phyloP scores from a whole-genome alignment of 129 eudicot genomes.

The Lonicera japonica region DNA sequence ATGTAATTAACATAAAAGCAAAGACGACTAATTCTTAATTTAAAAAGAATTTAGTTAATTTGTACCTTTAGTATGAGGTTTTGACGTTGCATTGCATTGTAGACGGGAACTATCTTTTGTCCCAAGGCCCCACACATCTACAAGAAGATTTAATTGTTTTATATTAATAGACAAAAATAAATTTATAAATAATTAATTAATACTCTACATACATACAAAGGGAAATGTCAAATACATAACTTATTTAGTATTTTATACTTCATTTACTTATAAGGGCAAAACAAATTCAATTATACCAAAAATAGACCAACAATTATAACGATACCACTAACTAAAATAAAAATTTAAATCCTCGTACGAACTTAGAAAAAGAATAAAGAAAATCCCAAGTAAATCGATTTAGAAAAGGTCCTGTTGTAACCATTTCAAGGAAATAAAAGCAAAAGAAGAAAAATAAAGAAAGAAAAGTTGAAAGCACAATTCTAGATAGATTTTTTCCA shows the following conservation, averaged over 20 bases:
- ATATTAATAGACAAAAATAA: background rate
- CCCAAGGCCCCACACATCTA: slow-evolving; percentile 13
- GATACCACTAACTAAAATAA: background rate
- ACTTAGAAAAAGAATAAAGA: too few species aligned
- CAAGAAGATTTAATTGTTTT: background rate
- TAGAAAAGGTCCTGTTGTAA: too few species aligned
- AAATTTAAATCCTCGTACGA: too few species aligned
- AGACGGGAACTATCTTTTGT: slow-evolving; percentile 13
- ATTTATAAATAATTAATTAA: background rate
- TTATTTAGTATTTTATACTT: background rate
- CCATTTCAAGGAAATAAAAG: too few species aligned
- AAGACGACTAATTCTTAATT: background rate
- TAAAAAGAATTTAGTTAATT: too few species aligned
- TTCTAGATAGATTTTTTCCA: too few species aligned
- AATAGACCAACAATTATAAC: background rate
- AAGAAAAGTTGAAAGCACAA: too few species aligned
- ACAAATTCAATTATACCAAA: background rate
- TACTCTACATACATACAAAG: background rate
- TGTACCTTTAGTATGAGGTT: slow-evolving; percentile 46
- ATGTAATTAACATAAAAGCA: background rate
- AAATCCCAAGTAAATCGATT: too few species aligned
- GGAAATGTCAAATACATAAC: background rate
- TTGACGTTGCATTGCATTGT: slow-evolving; percentile 54
- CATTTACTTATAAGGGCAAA: background rate
- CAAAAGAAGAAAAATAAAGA: too few species aligned